Evolutionary conservation across 768 basidiomycete species (phyloP).

Genomic region (Auriculariales sp.): DNA sequence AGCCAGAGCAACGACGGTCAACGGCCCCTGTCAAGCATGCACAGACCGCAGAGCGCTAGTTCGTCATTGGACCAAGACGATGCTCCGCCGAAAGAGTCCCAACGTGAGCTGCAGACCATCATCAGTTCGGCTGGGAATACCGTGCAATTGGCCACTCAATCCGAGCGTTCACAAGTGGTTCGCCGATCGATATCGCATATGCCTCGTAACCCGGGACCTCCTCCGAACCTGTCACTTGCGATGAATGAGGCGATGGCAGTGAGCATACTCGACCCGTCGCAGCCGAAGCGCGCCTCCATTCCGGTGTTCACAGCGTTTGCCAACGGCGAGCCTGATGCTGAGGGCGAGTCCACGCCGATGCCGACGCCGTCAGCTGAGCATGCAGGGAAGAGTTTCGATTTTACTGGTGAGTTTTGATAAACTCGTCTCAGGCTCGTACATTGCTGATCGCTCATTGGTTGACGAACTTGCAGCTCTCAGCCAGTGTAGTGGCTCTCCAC

Average conservation of each 20-base stretch:
- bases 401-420: slow-evolving; percentile 25
- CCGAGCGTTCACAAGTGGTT: too few species aligned
- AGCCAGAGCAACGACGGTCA: slow-evolving; percentile 11
- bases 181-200: neutral
- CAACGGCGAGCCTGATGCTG: slow-evolving; percentile 29
- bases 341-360: slow-evolving; percentile 14
- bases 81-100: slow-evolving; percentile 37
- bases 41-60: slow-evolving; percentile 53
- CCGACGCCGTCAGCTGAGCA: slow-evolving; percentile 39
- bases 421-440: neutral
- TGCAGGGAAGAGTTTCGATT: slow-evolving; percentile 73
- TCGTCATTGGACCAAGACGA: slow-evolving; percentile 30
- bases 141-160: neutral
- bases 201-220: slow-evolving; percentile 26
- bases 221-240: slow-evolving; percentile 28
- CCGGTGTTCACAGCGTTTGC: slow-evolving; percentile 15
- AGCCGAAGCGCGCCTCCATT: slow-evolving; percentile 17
- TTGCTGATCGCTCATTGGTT: neutral
- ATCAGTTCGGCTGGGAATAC: slow-evolving; percentile 14
- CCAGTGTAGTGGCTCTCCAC: slow-evolving; percentile 52
- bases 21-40: slow-evolving; percentile 43
- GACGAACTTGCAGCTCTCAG: slow-evolving; percentile 58
- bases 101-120: slow-evolving; percentile 66
- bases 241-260: slow-evolving; percentile 5
- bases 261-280: slow-evolving; percentile 19